A percentile compares a stretch with the other conserved stretches of the same genome.
These are phyloP conservation scores for Lentinus tigrinus DNA, from an alignment of 768 basidiomycete genomes.

Conservation along the genomic window DNA sequence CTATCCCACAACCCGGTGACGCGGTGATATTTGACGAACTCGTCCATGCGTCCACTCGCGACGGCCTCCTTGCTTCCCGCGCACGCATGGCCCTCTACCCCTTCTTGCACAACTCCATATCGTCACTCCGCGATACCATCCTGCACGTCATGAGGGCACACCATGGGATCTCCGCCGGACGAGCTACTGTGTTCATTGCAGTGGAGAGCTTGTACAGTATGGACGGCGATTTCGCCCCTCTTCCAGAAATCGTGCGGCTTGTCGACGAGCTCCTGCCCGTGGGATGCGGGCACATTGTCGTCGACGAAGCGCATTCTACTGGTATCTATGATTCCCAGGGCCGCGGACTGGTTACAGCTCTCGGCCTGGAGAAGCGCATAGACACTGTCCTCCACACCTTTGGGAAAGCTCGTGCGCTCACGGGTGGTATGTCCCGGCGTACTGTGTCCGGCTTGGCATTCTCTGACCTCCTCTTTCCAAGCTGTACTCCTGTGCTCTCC, in stretches of 20 bases:
- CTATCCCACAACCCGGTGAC: conserved; percentile 44
- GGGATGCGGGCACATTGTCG: conserved; percentile 41
- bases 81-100: conserved; percentile 22
- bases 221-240: conserved; percentile 54
- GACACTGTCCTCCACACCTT: conserved; percentile 50
- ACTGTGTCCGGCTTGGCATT: not conserved
- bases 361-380: conserved; percentile 42
- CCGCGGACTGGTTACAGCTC: conserved; percentile 39
- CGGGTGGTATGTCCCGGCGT: conserved; percentile 5
- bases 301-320: conserved; percentile 59
- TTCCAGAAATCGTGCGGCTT: conserved; percentile 39
- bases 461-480: not conserved
- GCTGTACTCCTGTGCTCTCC: conserved; percentile 5
- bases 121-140: conserved; percentile 31
- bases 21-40: conserved; percentile 52
- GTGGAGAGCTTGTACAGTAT: conserved; percentile 59
- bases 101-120: conserved; percentile 47
- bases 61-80: conserved; percentile 46
- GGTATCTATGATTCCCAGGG: conserved; percentile 49
- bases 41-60: conserved; percentile 51
- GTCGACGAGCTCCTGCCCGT: conserved; percentile 36
- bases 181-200: conserved; percentile 41
- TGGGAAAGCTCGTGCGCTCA: conserved; percentile 37
- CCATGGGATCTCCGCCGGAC: conserved; percentile 21
- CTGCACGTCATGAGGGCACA: conserved; percentile 24